These are phyloP conservation scores for Coffea eugenioides DNA, from an alignment of 257 asterid species.

Conservation along the genomic window DNA sequence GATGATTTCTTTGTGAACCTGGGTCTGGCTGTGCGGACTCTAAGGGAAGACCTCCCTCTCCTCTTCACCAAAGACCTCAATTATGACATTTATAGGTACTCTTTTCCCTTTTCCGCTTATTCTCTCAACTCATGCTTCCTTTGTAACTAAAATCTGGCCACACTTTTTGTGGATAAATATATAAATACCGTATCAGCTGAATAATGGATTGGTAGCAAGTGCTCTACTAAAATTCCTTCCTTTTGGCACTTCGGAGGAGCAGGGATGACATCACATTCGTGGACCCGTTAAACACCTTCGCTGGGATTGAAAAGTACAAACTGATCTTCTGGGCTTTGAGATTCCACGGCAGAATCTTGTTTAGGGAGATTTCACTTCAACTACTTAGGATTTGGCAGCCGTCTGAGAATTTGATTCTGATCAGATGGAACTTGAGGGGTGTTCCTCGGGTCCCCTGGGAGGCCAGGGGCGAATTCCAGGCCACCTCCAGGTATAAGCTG, in stretches of 20 bases:
- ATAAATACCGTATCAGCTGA: no score
- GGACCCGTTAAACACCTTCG: slow-evolving; percentile 77
- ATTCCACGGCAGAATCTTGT: slow-evolving; percentile 76
- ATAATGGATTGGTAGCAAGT: no score
- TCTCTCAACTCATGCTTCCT: no score
- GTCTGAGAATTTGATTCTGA: slow-evolving; percentile 66
- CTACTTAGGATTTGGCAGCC: slow-evolving; percentile 85
- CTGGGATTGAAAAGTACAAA: slow-evolving; percentile 74
- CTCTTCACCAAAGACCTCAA: slow-evolving; percentile 78
- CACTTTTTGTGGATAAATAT: no score
- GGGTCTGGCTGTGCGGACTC: slow-evolving; percentile 84
- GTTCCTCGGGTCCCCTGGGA: slow-evolving; percentile 86
- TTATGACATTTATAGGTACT: slow-evolving; percentile 73
- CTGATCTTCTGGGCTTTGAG: slow-evolving; percentile 86
- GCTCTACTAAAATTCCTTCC: not conserved
- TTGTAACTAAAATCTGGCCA: no score
- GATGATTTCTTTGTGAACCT: slow-evolving; percentile 76
- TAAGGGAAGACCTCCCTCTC: slow-evolving; percentile 77
- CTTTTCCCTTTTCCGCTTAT: not conserved
- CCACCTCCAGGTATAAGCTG: slow-evolving; percentile 73
- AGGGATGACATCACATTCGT: slow-evolving; percentile 84
- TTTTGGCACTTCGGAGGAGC: slow-evolving; percentile 18
- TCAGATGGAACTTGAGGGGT: slow-evolving; percentile 72
- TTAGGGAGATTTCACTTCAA: slow-evolving; percentile 72
- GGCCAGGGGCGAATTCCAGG: slow-evolving; percentile 78